A percentile compares a stretch with the other conserved stretches of the same genome.
Conservation (phyloP, 2,329 filamentous ascomycete genomes). For the Tolypocladium pustulatum region DNA sequence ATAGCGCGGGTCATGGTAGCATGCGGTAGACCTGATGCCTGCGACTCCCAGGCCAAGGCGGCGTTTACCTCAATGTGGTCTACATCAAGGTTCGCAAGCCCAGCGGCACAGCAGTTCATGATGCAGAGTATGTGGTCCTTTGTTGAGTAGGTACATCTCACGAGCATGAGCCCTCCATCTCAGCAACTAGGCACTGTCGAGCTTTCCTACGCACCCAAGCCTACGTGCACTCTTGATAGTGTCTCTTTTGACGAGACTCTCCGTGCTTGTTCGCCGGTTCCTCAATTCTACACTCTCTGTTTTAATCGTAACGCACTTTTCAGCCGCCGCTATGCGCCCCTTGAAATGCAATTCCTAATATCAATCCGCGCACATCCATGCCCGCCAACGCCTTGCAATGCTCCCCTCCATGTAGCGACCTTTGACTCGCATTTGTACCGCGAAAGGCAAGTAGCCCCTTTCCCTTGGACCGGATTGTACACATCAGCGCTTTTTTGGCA, state of each 20-base stretch:
- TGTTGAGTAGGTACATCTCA: no score
- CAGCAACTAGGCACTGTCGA: background rate
- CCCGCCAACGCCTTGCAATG: conserved; percentile 1
- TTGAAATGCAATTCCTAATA: background rate
- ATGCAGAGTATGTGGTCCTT: background rate
- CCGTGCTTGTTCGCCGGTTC: background rate
- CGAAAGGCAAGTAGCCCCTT: background rate
- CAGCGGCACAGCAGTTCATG: no score
- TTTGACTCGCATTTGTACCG: background rate
- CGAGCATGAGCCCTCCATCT: background rate
- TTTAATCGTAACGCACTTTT: background rate
- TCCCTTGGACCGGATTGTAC: no score
- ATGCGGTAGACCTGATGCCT: no score
- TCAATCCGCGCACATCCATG: background rate
- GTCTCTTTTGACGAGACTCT: background rate
- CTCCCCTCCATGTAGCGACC: background rate
- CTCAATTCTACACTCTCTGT: background rate
- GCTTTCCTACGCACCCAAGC: background rate
- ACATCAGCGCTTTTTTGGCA: conserved; percentile 10
- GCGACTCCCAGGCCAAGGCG: no score
- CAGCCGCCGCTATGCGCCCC: background rate
- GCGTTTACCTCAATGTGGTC: no score
- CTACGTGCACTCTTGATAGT: background rate
- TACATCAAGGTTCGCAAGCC: no score
- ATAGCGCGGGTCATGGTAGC: no score